These are phyloP conservation scores for Colletotrichum sp. DNA, from an alignment of 2,329 filamentous ascomycete genomes.

Conservation along the genomic window DNA sequence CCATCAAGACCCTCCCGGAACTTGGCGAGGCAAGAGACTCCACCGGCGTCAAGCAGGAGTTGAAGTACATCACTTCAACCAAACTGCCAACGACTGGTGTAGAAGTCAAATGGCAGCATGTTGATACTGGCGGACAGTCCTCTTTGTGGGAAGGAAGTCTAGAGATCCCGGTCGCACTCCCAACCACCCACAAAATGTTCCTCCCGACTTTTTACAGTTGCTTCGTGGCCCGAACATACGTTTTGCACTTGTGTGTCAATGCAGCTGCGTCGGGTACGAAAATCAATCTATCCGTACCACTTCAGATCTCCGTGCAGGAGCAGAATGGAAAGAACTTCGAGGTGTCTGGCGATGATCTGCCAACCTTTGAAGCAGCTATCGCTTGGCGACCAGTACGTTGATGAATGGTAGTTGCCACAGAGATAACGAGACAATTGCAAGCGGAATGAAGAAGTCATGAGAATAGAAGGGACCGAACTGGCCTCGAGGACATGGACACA, in stretches of 20 bases:
- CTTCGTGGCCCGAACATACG: conserved; percentile 59
- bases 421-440: not conserved
- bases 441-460: not conserved
- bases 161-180: conserved; percentile 55
- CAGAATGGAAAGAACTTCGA: conserved; percentile 28
- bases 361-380: conserved; percentile 4
- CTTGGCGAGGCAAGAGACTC: conserved; percentile 50
- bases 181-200: conserved; percentile 52
- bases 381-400: not conserved
- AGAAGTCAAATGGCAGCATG: conserved; percentile 45
- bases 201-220: conserved; percentile 64
- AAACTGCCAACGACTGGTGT: conserved; percentile 40
- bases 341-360: not conserved
- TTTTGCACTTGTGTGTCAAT: conserved; percentile 50
- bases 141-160: conserved; percentile 2
- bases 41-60: conserved; percentile 28
- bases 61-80: conserved; percentile 51
- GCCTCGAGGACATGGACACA: not conserved
- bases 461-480: not conserved
- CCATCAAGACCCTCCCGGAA: conserved; percentile 54
- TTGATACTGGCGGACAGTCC: conserved; percentile 33
- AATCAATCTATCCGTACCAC: conserved; percentile 51
- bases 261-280: conserved; percentile 39
- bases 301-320: conserved; percentile 54
- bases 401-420: not conserved